Conservation (phyloP, 1,284 basidiomycete genomes). For the Cryptococcus sp. region DNA sequence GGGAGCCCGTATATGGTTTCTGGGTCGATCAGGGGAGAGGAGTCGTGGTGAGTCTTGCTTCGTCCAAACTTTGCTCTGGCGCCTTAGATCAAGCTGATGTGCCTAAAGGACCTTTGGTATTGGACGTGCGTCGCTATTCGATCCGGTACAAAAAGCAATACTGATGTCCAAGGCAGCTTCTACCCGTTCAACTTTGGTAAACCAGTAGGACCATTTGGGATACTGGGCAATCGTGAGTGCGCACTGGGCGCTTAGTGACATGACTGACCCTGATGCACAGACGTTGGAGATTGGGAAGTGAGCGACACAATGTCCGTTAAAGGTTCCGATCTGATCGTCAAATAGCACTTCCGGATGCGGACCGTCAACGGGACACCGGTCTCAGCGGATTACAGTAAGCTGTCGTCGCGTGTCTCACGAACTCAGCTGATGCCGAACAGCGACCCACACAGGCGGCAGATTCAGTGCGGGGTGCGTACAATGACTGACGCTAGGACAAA, state of each 20-base stretch:
- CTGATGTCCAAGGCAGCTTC: slow-evolving; percentile 26
- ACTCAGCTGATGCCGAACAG: slow-evolving; percentile 7
- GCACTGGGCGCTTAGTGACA: not conserved
- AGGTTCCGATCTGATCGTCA: not conserved
- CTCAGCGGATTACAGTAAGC: slow-evolving; percentile 47
- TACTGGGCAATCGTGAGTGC: slow-evolving; percentile 48
- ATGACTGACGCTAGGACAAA: not conserved
- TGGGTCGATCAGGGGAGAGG: slow-evolving; percentile 45
- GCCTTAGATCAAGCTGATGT: not conserved
- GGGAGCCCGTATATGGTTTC: slow-evolving; percentile 47
- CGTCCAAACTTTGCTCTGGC: no score
- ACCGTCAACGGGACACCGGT: slow-evolving; percentile 44
- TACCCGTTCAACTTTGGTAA: slow-evolving; percentile 53
- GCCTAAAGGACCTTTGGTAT: slow-evolving; percentile 43
- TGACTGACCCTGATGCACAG: slow-evolving; percentile 14
- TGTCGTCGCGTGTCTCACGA: not conserved
- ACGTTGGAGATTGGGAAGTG: slow-evolving; percentile 50
- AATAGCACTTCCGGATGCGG: slow-evolving; percentile 38
- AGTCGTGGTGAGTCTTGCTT: slow-evolving; percentile 36
- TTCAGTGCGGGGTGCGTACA: slow-evolving; percentile 33
- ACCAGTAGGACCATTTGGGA: slow-evolving; percentile 40
- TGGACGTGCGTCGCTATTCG: slow-evolving; percentile 36
- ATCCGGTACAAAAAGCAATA: not conserved
- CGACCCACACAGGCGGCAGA: slow-evolving; percentile 38
- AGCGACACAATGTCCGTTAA: slow-evolving; percentile 1